Conservation (phyloP, 108 stramenopile genomes). For the Cyclostephanos invisitatus region DNA sequence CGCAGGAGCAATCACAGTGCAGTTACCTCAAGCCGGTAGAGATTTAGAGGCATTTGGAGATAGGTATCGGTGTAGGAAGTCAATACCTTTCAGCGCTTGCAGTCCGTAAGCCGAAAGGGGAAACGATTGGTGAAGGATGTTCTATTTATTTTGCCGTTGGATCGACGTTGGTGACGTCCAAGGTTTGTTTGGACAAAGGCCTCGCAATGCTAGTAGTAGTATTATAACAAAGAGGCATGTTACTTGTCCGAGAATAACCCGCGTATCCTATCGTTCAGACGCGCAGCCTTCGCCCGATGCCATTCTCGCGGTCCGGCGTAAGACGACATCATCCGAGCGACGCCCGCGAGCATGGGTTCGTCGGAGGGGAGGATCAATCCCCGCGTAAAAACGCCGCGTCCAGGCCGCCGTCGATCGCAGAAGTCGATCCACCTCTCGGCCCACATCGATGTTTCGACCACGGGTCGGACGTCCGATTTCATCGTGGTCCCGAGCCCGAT, state of each 20-base stretch:
- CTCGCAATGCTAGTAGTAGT: no score
- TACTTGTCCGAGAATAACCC: not conserved
- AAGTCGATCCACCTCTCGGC: slow-evolving; percentile 31
- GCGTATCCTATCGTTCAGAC: not conserved
- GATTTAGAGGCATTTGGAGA: not conserved
- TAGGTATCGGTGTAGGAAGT: not conserved
- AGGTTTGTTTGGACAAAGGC: no score
- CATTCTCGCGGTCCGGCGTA: not conserved
- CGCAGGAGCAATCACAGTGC: not conserved
- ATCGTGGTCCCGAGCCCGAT: not conserved
- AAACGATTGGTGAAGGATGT: no score
- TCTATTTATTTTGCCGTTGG: no score
- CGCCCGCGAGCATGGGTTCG: not conserved
- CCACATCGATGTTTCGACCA: slow-evolving; percentile 2
- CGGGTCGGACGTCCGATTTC: not conserved
- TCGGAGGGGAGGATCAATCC: not conserved
- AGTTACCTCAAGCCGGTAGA: not conserved
- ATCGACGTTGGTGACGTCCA: no score
- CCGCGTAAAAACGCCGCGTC: not conserved
- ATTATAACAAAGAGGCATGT: no score
- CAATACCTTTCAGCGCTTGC: no score
- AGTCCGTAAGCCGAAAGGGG: no score
- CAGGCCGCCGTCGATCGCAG: slow-evolving; percentile 8
- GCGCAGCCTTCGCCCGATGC: not conserved
- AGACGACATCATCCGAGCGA: not conserved